A percentile compares a stretch with the other conserved stretches of the same genome.
Conservation (phyloP, 768 basidiomycete species). For the Ramaria rubella region DNA sequence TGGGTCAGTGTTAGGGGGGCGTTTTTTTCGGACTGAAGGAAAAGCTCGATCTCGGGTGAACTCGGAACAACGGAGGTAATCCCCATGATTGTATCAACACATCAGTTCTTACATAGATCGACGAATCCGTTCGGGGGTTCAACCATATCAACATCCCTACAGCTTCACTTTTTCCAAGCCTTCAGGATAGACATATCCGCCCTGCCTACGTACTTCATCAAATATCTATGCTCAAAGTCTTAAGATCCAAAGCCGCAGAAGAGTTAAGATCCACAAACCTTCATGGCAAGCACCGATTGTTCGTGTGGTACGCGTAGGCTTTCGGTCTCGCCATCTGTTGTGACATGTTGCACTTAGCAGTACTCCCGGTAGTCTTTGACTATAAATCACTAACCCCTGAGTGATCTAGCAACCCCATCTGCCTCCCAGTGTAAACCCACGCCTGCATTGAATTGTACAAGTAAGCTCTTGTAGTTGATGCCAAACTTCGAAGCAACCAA, state of each 20-base stretch:
- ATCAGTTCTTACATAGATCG: too few species aligned
- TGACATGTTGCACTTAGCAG: background rate
- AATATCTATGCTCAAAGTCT: constrained; percentile 2
- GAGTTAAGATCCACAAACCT: background rate
- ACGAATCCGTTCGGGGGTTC: too few species aligned
- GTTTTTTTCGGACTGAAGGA: too few species aligned
- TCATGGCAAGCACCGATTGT: constrained; percentile 5
- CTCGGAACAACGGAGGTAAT: too few species aligned
- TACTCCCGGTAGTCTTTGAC: background rate
- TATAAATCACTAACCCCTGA: constrained; percentile 6
- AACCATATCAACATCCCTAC: background rate
- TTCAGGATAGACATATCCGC: constrained; percentile 12
- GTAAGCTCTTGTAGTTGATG: too few species aligned
- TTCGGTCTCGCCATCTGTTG: constrained; percentile 6
- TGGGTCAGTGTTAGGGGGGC: too few species aligned
- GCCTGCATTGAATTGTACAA: constrained; percentile 3
- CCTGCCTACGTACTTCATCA: constrained; percentile 6
- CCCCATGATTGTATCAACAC: too few species aligned
- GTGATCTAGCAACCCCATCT: constrained; percentile 13
- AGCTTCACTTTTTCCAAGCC: constrained; percentile 10
- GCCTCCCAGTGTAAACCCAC: constrained; percentile 18
- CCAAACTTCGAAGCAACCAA: background rate
- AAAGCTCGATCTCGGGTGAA: too few species aligned
- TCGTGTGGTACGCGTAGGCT: constrained; percentile 3
- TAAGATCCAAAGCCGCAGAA: too few species aligned